These are phyloP conservation scores for Pseudocercospora eumusae DNA, from an alignment of 2,329 filamentous ascomycete genomes.

Conservation along the genomic window DNA sequence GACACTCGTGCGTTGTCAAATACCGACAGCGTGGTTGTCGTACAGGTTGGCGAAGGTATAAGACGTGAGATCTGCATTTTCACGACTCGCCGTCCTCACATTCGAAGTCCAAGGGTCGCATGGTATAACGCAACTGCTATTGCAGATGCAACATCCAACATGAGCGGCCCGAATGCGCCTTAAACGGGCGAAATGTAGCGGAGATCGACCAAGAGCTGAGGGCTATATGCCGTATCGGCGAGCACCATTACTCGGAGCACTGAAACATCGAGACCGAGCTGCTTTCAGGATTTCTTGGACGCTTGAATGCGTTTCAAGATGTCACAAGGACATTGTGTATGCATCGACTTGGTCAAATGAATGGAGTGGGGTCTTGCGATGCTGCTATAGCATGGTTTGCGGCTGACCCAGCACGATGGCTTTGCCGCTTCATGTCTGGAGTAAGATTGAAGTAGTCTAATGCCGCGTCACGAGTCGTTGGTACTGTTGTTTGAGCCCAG, in stretches of 20 bases:
- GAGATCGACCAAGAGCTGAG: slow-evolving; percentile 9
- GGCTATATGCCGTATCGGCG: not conserved
- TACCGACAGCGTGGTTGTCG: not conserved
- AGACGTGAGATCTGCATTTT: slow-evolving; percentile 1
- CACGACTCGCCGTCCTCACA: not conserved
- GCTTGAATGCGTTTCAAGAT: not conserved
- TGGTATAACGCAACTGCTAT: slow-evolving; percentile 11
- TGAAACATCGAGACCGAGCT: not conserved
- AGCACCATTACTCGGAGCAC: slow-evolving; percentile 2
- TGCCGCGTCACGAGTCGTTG: not conserved
- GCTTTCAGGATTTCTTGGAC: not conserved
- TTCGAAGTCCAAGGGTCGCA: not conserved
- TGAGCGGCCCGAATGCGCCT: slow-evolving; percentile 4
- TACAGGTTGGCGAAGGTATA: not conserved
- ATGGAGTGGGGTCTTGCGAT: not conserved
- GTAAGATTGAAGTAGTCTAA: not conserved
- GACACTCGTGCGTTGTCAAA: not conserved
- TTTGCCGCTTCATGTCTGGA: not conserved
- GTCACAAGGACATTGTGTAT: not conserved
- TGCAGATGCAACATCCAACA: slow-evolving; percentile 13
- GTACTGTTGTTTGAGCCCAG: not conserved
- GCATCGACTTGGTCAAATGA: not conserved
- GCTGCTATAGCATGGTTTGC: not conserved
- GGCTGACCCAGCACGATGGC: not conserved
- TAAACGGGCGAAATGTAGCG: not conserved